A percentile compares a stretch with the other conserved stretches of the same genome.
Conservation (phyloP, 2,329 filamentous ascomycete species). For the Xylariomycetidae sp. region DNA sequence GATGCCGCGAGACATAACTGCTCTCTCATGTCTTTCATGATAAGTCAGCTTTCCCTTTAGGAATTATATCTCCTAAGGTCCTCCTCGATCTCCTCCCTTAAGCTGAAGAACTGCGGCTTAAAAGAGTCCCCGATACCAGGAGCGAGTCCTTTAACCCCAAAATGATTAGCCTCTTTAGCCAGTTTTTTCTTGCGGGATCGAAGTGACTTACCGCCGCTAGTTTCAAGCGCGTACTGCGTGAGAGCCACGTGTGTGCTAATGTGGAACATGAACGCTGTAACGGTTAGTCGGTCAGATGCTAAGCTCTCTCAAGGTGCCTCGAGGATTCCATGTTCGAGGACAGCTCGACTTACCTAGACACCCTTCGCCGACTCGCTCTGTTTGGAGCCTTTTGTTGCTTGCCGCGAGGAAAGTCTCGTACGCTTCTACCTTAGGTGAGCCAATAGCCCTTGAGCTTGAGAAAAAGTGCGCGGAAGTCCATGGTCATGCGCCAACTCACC, state of each 20-base stretch:
- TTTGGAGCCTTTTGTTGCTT: conserved; percentile 13
- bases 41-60: too few relatives aligned
- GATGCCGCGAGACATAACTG: too few relatives aligned
- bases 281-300: not conserved
- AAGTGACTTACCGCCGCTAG: conserved; percentile 12
- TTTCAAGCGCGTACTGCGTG: conserved; percentile 18
- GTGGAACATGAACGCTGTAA: conserved; percentile 23
- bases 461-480: too few relatives aligned
- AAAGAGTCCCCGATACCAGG: conserved; percentile 16
- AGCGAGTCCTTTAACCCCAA: conserved; percentile 14
- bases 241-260: conserved; percentile 19
- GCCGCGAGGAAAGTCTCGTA: conserved; percentile 21
- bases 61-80: conserved; percentile 12
- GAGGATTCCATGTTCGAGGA: too few relatives aligned
- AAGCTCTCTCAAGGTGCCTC: too few relatives aligned
- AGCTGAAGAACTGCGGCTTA: conserved; percentile 16
- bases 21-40: too few relatives aligned
- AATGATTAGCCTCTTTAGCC: too few relatives aligned
- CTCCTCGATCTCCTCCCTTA: conserved; percentile 12
- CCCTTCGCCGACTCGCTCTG: conserved; percentile 17
- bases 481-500: conserved; percentile 2
- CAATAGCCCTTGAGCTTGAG: too few relatives aligned
- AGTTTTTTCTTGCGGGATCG: too few relatives aligned
- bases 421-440: too few relatives aligned
- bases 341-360: conserved; percentile 21